phyloP scores from a whole-genome alignment of 2,329 filamentous ascomycete species.

The Polytolypa hystricis region DNA sequence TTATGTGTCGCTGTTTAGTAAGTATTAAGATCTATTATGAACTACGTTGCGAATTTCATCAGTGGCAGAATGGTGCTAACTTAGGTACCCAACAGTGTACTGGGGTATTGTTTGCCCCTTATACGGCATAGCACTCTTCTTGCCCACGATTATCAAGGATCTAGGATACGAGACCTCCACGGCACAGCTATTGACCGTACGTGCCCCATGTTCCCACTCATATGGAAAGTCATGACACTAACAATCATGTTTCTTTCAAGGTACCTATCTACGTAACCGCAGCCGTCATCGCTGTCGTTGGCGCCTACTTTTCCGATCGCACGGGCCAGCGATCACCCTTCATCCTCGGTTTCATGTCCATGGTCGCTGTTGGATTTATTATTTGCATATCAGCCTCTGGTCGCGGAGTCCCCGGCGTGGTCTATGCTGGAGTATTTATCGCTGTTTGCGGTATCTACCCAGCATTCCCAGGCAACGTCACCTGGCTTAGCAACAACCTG shows the following conservation, averaged over 20 bases:
- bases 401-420: constrained; percentile 28
- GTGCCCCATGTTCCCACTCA: no score
- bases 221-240: no score
- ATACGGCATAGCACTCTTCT: constrained; percentile 31
- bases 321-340: constrained; percentile 44
- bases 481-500: constrained; percentile 51
- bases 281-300: constrained; percentile 26
- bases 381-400: constrained; percentile 34
- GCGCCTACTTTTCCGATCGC: constrained; percentile 48
- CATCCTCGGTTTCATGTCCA: constrained; percentile 41
- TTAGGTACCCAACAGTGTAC: constrained; percentile 31
- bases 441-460: constrained; percentile 39
- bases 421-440: constrained; percentile 39
- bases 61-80: no score
- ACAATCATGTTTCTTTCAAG: constrained; percentile 9
- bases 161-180: constrained; percentile 29
- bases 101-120: constrained; percentile 33
- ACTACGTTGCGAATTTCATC: no score
- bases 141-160: constrained; percentile 32
- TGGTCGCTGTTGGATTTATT: constrained; percentile 48
- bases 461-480: constrained; percentile 36
- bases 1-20: constrained; percentile 28
- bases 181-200: constrained; percentile 30
- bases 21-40: no score
- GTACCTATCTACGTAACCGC: constrained; percentile 32